These are phyloP conservation scores for Cordia subcordata DNA, from an alignment of 257 asterid genomes.

Conservation along the genomic window DNA sequence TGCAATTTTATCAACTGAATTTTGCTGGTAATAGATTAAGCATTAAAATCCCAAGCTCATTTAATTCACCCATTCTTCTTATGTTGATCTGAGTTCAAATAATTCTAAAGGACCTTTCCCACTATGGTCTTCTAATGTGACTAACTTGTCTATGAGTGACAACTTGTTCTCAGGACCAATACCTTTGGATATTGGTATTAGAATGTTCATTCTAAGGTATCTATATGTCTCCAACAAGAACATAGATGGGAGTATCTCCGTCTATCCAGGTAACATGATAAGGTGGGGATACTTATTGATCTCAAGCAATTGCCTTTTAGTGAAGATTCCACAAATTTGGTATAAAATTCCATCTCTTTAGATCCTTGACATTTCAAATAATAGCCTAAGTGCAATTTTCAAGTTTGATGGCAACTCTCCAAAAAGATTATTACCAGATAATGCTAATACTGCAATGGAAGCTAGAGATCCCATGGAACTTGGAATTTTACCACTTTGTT, in stretches of 20 bases:
- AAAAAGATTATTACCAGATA: too few species aligned
- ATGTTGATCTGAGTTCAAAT: conserved; percentile 26
- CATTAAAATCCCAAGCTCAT: too few species aligned
- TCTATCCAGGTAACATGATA: conserved; percentile 17
- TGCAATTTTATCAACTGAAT: too few species aligned
- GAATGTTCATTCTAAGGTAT: conserved; percentile 13
- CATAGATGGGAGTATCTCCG: conserved; percentile 26
- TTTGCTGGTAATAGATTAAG: too few species aligned
- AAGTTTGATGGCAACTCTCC: too few species aligned
- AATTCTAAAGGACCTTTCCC: conserved; percentile 29
- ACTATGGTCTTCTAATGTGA: conserved; percentile 26
- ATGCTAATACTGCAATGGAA: too few species aligned
- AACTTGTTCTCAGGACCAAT: conserved; percentile 32
- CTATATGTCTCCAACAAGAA: conserved; percentile 25
- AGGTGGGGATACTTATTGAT: conserved; percentile 14
- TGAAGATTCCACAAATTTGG: conserved; percentile 28
- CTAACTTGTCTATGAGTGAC: conserved; percentile 22
- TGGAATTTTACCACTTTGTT: too few species aligned
- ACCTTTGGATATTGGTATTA: conserved; percentile 22
- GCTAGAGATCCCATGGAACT: too few species aligned
- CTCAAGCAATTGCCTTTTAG: conserved; percentile 23
- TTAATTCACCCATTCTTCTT: too few species aligned
- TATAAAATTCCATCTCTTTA: conserved; percentile 13
- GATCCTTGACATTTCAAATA: conserved; percentile 36
- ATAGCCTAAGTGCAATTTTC: conserved; percentile 20